A percentile compares a stretch with the other conserved stretches of the same genome.
Evolutionary conservation across 2,329 filamentous ascomycete genomes (phyloP).

Genomic region (Cytospora piceae): DNA sequence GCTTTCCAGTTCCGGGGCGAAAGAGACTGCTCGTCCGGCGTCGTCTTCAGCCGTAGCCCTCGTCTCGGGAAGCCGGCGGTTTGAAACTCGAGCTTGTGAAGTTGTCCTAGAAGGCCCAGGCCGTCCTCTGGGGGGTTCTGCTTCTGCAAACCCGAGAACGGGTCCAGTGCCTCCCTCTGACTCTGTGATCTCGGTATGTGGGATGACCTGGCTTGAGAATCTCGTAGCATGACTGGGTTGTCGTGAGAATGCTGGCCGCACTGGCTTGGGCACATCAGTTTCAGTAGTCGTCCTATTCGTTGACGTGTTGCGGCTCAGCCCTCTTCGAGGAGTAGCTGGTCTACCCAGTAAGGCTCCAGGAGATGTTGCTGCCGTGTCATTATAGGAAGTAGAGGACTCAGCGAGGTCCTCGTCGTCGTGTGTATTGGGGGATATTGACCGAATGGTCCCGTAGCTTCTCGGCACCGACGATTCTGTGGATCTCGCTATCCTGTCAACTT

Average conservation of each 20-base stretch:
- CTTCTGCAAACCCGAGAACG: slow-evolving; percentile 74
- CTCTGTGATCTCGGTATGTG: slow-evolving; percentile 67
- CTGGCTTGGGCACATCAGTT: slow-evolving; percentile 32
- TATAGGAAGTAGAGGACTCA: background rate
- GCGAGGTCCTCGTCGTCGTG: slow-evolving; percentile 1
- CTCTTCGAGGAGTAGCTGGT: slow-evolving; percentile 10
- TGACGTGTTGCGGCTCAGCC: slow-evolving; percentile 20
- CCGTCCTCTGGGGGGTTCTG: slow-evolving; percentile 39
- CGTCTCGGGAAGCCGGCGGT: slow-evolving; percentile 64
- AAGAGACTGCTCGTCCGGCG: slow-evolving; percentile 67
- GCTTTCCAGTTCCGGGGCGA: slow-evolving; percentile 49
- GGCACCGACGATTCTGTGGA: slow-evolving; percentile 2
- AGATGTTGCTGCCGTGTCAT: slow-evolving; percentile 12
- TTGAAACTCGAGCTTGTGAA: slow-evolving; percentile 63
- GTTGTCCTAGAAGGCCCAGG: slow-evolving; percentile 49
- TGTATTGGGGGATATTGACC: background rate
- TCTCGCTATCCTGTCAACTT: slow-evolving; percentile 22
- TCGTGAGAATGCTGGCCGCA: slow-evolving; percentile 54
- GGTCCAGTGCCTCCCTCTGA: slow-evolving; percentile 66
- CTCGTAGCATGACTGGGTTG: slow-evolving; percentile 58
- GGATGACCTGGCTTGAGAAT: slow-evolving; percentile 75
- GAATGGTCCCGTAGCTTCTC: slow-evolving; percentile 23
- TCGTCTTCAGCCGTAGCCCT: slow-evolving; percentile 57
- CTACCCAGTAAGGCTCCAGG: slow-evolving; percentile 15
- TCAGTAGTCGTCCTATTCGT: background rate